phyloP scores from a whole-genome alignment of 1,284 basidiomycete genomes.

The Peniophora sp. region DNA sequence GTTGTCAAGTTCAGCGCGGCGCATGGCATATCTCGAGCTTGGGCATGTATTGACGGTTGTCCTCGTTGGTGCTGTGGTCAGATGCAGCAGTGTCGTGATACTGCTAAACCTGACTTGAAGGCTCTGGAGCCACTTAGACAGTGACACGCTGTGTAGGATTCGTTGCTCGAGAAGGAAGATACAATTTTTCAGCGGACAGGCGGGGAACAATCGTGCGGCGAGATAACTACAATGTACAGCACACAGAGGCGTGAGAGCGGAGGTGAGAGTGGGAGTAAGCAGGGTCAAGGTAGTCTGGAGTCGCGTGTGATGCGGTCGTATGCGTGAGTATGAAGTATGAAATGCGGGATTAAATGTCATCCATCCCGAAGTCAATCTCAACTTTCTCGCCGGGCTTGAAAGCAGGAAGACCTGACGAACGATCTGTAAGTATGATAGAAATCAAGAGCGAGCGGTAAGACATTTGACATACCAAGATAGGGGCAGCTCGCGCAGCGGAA shows the following conservation, averaged over 20 bases:
- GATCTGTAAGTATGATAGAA: constrained; percentile 7
- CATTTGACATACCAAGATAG: constrained; percentile 71
- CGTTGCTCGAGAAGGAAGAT: no score
- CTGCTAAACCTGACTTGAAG: no score
- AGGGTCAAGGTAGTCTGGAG: background rate
- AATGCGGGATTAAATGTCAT: constrained; percentile 61
- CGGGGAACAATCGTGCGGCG: no score
- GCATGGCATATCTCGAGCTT: no score
- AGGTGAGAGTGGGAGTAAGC: background rate
- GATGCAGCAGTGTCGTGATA: no score
- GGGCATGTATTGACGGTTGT: no score
- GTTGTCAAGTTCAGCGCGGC: no score
- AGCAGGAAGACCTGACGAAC: constrained; percentile 73
- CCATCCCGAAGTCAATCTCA: constrained; percentile 79
- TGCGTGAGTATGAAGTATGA: background rate
- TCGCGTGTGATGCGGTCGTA: background rate
- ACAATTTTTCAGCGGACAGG: no score
- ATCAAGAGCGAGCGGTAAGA: background rate
- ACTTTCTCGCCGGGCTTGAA: constrained; percentile 99
- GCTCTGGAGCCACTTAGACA: no score
- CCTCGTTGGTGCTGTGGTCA: no score
- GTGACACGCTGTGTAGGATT: no score
- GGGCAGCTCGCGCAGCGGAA: constrained; percentile 96
- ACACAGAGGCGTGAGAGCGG: background rate
- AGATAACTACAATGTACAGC: background rate